A percentile compares a stretch with the other conserved stretches of the same genome.
Evolutionary conservation across 306 rosid genomes (phyloP).

Genomic region (Astragalus glycyphyllos): DNA sequence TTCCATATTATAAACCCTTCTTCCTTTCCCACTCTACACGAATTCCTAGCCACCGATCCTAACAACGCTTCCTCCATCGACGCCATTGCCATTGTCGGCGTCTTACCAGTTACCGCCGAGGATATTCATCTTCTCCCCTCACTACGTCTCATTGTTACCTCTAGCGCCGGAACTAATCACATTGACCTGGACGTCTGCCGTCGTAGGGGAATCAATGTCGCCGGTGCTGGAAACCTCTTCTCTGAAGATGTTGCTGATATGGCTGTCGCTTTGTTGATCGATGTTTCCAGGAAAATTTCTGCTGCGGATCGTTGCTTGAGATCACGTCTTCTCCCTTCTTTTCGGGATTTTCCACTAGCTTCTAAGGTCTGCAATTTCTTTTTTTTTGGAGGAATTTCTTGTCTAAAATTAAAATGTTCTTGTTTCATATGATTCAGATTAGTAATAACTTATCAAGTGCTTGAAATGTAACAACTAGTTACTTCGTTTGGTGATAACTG

Average conservation of each 20-base stretch:
- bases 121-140: constrained; percentile 43
- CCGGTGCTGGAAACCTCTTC: constrained; percentile 43
- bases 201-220: constrained; percentile 40
- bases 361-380: constrained; percentile 45
- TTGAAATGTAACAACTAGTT: too few relatives aligned
- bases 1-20: constrained; percentile 8
- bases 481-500: too few relatives aligned
- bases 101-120: constrained; percentile 17
- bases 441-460: too few relatives aligned
- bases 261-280: constrained; percentile 59
- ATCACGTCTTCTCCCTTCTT: constrained; percentile 10
- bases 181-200: constrained; percentile 54
- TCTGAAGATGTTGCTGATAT: constrained; percentile 62
- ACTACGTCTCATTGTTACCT: constrained; percentile 43
- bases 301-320: constrained; percentile 45
- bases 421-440: background rate
- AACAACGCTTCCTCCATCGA: constrained; percentile 32
- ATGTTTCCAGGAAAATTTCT: constrained; percentile 52
- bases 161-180: constrained; percentile 49
- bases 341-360: constrained; percentile 45
- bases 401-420: background rate
- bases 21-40: background rate
- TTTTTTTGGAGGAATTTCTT: too few relatives aligned
- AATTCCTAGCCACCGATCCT: constrained; percentile 16
- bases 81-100: constrained; percentile 15